phyloP scores from a whole-genome alignment of 495 filamentous ascomycete species.

The Tuber borchii region DNA sequence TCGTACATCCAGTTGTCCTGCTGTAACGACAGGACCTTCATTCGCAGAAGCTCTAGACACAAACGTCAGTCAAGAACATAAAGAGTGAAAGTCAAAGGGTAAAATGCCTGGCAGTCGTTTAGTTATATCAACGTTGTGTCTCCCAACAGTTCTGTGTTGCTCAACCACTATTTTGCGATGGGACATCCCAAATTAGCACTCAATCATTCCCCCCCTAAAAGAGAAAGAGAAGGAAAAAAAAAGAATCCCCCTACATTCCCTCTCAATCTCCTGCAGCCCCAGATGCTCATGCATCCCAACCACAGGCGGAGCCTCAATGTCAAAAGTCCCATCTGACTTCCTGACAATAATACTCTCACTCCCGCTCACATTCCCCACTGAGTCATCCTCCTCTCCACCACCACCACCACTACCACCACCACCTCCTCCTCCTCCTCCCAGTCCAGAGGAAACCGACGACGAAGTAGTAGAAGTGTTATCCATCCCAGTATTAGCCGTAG shows the following conservation, averaged over 20 bases:
- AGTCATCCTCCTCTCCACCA: constrained; percentile 46
- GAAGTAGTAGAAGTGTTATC: constrained; percentile 1
- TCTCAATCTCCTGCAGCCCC: constrained; percentile 46
- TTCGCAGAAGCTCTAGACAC: constrained; percentile 33
- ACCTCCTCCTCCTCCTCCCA: neutral
- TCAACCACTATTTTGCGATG: constrained; percentile 24
- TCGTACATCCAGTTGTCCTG: constrained; percentile 94
- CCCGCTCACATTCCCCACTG: constrained; percentile 47
- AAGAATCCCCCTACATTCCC: constrained; percentile 42
- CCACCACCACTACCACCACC: constrained; percentile 13
- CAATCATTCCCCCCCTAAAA: constrained; percentile 30
- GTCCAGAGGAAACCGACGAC: neutral
- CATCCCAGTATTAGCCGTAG: neutral
- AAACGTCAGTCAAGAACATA: neutral
- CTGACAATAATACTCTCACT: constrained; percentile 56
- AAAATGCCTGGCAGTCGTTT: constrained; percentile 55
- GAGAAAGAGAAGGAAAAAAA: constrained; percentile 31
- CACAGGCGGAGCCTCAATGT: constrained; percentile 58
- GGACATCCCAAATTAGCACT: constrained; percentile 30
- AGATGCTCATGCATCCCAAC: constrained; percentile 50
- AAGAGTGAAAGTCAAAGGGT: neutral
- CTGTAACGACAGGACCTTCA: constrained; percentile 59
- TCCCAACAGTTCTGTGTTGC: constrained; percentile 45
- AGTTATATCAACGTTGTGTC: constrained; percentile 47
- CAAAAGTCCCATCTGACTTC: constrained; percentile 67